phyloP scores from a whole-genome alignment of 2,329 filamentous ascomycete genomes.

The Plenodomus tracheiphilus region DNA sequence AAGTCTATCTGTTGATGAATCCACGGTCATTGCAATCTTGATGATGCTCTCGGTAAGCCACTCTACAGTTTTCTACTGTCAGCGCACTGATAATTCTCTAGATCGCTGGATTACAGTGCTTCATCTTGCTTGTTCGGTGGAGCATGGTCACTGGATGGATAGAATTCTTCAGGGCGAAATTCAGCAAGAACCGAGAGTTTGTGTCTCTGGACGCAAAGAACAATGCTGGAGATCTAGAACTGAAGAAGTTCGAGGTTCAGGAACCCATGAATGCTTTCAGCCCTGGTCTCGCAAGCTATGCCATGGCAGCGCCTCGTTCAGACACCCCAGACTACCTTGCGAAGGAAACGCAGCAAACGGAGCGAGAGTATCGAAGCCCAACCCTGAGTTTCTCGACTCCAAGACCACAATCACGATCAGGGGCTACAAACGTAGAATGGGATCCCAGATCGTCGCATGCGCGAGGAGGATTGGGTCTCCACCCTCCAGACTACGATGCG shows the following conservation, averaged over 20 bases:
- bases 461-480: conserved; percentile 45
- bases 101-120: conserved; percentile 80
- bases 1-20: conserved; percentile 70
- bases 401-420: conserved; percentile 36
- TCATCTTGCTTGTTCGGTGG: conserved; percentile 78
- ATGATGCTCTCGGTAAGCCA: conserved; percentile 66
- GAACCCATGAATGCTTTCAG: conserved; percentile 32
- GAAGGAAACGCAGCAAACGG: conserved; percentile 36
- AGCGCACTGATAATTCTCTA: neutral
- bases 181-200: conserved; percentile 72
- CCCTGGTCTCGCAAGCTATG: conserved; percentile 25
- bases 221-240: conserved; percentile 38
- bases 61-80: neutral
- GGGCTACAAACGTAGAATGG: conserved; percentile 35
- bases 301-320: conserved; percentile 20
- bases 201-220: conserved; percentile 78
- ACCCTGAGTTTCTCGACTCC: conserved; percentile 49
- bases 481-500: conserved; percentile 38
- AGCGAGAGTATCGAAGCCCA: conserved; percentile 46
- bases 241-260: conserved; percentile 38
- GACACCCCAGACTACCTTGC: conserved; percentile 36
- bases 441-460: conserved; percentile 43
- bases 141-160: conserved; percentile 87
- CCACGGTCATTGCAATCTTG: conserved; percentile 78
- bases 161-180: conserved; percentile 60